Percentiles rank a stretch among this genome's conserved stretches.
Evolutionary conservation across 2,329 filamentous ascomycete genomes (phyloP).

Genomic region (Lithohypha guttulata): DNA sequence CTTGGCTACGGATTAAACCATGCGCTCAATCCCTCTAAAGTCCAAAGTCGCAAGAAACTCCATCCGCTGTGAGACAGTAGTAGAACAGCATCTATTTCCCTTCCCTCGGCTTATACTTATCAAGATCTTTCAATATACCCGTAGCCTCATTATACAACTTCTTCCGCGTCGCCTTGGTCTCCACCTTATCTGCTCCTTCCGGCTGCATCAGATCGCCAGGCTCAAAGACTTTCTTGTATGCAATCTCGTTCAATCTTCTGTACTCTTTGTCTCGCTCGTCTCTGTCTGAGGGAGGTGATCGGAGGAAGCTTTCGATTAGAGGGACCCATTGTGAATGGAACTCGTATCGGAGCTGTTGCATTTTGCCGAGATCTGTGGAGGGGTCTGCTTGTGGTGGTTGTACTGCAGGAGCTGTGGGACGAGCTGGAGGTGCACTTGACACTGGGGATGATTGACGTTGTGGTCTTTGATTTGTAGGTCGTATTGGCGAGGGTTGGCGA

Average conservation of each 20-base stretch:
- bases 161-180: constrained; percentile 41
- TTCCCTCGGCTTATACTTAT: constrained; percentile 5
- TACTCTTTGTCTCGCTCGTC: constrained; percentile 34
- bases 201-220: constrained; percentile 62
- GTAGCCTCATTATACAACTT: constrained; percentile 35
- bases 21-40: no score
- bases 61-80: no score
- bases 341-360: constrained; percentile 29
- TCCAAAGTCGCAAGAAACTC: no score
- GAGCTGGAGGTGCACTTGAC: constrained; percentile 8
- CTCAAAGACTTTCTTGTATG: constrained; percentile 33
- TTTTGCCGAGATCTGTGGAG: constrained; percentile 30
- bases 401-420: constrained; percentile 11
- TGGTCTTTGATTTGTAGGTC: constrained; percentile 15
- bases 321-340: constrained; percentile 30
- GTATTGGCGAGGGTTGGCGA: constrained; percentile 10
- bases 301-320: constrained; percentile 29
- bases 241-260: constrained; percentile 34
- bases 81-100: constrained; percentile 1
- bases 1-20: no score
- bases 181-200: constrained; percentile 48
- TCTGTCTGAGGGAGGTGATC: constrained; percentile 29
- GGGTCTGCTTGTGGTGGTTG: constrained; percentile 27
- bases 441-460: constrained; percentile 12
- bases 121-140: constrained; percentile 27